These are phyloP conservation scores for Kalmanozyma brasiliensis DNA, from an alignment of 1,284 basidiomycete species.

Conservation along the genomic window DNA sequence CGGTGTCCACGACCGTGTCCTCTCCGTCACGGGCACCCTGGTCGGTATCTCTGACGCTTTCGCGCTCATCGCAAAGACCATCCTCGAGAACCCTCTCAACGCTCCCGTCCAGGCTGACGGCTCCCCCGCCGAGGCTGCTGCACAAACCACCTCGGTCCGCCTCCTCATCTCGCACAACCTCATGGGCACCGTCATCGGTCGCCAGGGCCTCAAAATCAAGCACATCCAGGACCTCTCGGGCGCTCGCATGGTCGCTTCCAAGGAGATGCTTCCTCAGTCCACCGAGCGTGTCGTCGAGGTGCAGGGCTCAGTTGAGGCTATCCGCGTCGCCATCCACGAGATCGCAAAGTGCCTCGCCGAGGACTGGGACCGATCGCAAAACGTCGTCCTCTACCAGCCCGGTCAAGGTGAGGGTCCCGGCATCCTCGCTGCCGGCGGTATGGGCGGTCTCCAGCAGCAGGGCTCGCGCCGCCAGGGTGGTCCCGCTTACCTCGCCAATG, in stretches of 20 bases:
- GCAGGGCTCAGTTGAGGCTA: slow-evolving; percentile 88
- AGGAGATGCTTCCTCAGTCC: slow-evolving; percentile 68
- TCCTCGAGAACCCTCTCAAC: slow-evolving; percentile 72
- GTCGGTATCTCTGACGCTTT: slow-evolving; percentile 96
- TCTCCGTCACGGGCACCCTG: slow-evolving; percentile 89
- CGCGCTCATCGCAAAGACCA: slow-evolving; percentile 90
- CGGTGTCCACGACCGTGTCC: slow-evolving; percentile 95
- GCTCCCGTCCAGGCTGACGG: slow-evolving; percentile 69
- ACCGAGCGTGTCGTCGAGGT: slow-evolving; percentile 88
- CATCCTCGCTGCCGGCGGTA: slow-evolving; percentile 71
- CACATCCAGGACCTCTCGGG: slow-evolving; percentile 68
- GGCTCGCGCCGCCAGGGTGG: slow-evolving; percentile 55
- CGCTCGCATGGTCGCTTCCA: slow-evolving; percentile 68
- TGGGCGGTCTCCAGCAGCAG: slow-evolving; percentile 61
- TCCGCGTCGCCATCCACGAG: slow-evolving; percentile 89
- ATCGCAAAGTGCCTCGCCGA: slow-evolving; percentile 94
- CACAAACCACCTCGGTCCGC: slow-evolving; percentile 85
- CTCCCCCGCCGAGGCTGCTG: slow-evolving; percentile 75
- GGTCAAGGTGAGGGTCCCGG: slow-evolving; percentile 68
- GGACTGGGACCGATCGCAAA: slow-evolving; percentile 90
- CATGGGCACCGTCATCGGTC: slow-evolving; percentile 69
- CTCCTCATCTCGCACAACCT: slow-evolving; percentile 70
- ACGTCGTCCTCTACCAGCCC: slow-evolving; percentile 89
- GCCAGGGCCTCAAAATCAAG: slow-evolving; percentile 68
- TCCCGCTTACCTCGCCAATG: slow-evolving; percentile 68